Base-by-base conservation (phyloP, 2,329 filamentous ascomycete genomes). In the Zasmidium cellare region DNA sequence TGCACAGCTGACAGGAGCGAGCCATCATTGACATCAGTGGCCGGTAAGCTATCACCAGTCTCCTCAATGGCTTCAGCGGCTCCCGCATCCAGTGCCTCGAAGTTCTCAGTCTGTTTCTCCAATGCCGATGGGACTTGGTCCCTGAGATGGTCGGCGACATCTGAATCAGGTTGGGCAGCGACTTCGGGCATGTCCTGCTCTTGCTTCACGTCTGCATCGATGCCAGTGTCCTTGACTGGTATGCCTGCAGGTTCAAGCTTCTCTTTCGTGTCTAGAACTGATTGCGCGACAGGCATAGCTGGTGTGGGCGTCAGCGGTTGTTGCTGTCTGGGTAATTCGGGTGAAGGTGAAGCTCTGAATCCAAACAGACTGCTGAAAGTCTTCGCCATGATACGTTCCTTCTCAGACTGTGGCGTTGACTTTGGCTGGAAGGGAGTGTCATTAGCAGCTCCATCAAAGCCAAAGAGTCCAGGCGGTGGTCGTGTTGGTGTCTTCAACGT, bases 281-380 rank as follows among this genome's bases (percentile, higher is more conserved):
- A 16, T 22, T 44, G 38, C 16, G 11, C n/a, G 23, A 6, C 46
- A n/a, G 51, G 23, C 41, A 45, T 25, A 20, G 25, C 22, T 18
- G 55, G 55, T 19, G 49, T 52, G 18, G 57, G 55, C 23, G 51
- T 45, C 31, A n/a, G 28, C 45, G 49, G 22, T 18, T 59, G 46
- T 45, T 53, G 53, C 9, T 54, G 51, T 38, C 51, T 31, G 19
- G 61, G 59, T 22, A 59, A 60, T 46, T 64, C 61, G 12, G 65
- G 63, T 7, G 64, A 64, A 14, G 67, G 68, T n/a, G 67, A 67
- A 9, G 57, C 60, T 35, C 52, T 60, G 46, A 71, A 67, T 14
- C 70, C 70, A 41, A 71, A 72, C 14, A 72, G 56, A 49, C 70
- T 71, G 35, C 60, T 61, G 31, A 66, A 70, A 0, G 69, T 71